These are phyloP conservation scores for Simplicillium aogashimaense DNA, from an alignment of 2,329 filamentous ascomycete genomes.

Conservation along the genomic window DNA sequence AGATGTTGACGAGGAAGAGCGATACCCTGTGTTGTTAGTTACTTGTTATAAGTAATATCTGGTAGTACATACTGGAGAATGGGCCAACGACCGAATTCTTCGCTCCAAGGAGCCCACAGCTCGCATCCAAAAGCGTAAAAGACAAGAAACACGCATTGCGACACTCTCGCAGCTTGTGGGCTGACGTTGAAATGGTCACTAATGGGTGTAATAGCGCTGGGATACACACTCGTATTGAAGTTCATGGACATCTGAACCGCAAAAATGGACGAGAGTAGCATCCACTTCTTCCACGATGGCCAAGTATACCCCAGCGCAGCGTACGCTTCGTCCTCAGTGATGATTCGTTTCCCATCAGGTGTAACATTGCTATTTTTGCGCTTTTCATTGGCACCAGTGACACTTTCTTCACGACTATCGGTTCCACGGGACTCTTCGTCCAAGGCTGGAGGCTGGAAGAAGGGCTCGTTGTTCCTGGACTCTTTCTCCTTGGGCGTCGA, in stretches of 20 bases:
- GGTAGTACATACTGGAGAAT: slow-evolving; percentile 33
- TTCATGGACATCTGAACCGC: slow-evolving; percentile 46
- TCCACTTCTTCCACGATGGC: slow-evolving; percentile 39
- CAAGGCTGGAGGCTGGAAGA: no score
- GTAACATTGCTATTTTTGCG: slow-evolving; percentile 3
- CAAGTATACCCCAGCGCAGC: slow-evolving; percentile 33
- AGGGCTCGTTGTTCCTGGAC: no score
- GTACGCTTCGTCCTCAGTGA: slow-evolving; percentile 38
- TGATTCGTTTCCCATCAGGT: slow-evolving; percentile 23
- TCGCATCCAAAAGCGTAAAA: slow-evolving; percentile 38
- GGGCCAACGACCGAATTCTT: slow-evolving; percentile 41
- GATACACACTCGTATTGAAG: slow-evolving; percentile 41
- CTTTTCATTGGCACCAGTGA: neutral
- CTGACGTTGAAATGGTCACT: slow-evolving; percentile 33
- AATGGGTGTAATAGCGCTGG: slow-evolving; percentile 36
- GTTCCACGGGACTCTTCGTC: neutral
- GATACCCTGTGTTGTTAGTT: slow-evolving; percentile 4
- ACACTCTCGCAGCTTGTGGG: slow-evolving; percentile 33
- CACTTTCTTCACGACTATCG: neutral
- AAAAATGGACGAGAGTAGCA: slow-evolving; percentile 38
- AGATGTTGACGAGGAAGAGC: slow-evolving; percentile 42
- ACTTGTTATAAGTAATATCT: accelerated
- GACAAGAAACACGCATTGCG: slow-evolving; percentile 39
- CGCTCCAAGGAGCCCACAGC: slow-evolving; percentile 45
- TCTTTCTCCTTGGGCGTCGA: no score